Evolutionary conservation across 345 rosid genomes (phyloP).

Genomic region (Rhodamnia rubescens): DNA sequence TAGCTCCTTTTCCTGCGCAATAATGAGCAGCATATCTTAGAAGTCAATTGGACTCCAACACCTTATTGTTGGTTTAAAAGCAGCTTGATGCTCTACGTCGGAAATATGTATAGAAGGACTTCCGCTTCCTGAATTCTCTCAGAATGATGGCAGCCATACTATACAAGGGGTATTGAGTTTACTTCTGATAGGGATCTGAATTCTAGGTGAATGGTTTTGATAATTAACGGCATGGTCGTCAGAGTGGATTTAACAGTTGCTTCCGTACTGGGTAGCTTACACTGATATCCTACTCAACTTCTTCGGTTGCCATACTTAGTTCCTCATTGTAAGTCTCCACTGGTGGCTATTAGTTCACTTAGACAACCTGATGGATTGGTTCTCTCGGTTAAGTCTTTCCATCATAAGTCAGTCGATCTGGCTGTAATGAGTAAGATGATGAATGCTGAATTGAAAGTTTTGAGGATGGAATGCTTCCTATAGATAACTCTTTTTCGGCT

Average conservation of each 20-base stretch:
- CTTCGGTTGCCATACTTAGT: not conserved
- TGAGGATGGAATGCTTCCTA: not conserved
- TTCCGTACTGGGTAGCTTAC: not conserved
- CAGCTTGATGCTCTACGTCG: not conserved
- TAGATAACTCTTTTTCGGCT: not conserved
- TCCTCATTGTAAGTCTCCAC: not conserved
- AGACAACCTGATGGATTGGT: not conserved
- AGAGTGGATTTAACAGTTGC: not conserved
- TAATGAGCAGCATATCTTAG: not conserved
- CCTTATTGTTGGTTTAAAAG: not conserved
- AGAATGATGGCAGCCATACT: not conserved
- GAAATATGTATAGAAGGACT: not conserved
- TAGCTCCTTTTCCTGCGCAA: not conserved
- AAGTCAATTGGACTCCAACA: not conserved
- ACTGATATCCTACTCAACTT: not conserved
- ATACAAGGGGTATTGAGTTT: not conserved
- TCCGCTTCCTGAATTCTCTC: not conserved
- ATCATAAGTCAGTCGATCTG: not conserved
- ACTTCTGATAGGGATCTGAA: not conserved
- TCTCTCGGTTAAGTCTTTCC: not conserved
- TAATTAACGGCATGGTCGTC: not conserved
- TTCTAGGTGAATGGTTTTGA: not conserved
- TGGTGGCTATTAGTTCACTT: not conserved
- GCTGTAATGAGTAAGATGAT: not conserved
- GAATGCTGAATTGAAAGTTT: not conserved